Evolutionary conservation across 768 basidiomycete genomes (phyloP).

Genomic region (Galerina sulciceps): DNA sequence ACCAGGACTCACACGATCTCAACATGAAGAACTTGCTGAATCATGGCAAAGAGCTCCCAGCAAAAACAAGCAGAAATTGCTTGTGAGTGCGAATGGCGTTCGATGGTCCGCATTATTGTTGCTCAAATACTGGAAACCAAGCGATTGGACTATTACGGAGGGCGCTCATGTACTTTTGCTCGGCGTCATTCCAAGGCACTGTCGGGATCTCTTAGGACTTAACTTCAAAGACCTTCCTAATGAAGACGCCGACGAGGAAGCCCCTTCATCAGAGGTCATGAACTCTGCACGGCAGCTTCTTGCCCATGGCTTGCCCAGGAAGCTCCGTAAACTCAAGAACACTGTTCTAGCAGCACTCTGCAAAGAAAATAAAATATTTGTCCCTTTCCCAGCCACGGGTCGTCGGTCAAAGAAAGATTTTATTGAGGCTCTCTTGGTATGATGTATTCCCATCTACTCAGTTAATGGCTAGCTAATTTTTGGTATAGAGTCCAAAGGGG

Average conservation of each 20-base stretch:
- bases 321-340: neutral
- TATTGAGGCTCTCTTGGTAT: neutral
- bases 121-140: neutral
- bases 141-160: conserved; percentile 43
- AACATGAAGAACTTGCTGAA: conserved; percentile 18
- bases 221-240: neutral
- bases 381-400: neutral
- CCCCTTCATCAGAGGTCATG: neutral
- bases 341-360: neutral
- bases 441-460: neutral
- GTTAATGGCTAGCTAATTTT: no score
- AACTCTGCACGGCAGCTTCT: neutral
- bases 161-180: conserved; percentile 43
- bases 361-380: neutral
- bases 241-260: conserved; percentile 3
- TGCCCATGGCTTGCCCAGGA: neutral
- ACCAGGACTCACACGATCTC: conserved; percentile 7
- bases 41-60: neutral
- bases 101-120: neutral
- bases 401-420: neutral
- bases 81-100: neutral
- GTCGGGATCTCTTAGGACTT: conserved; percentile 24
- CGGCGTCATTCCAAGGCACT: conserved; percentile 34
- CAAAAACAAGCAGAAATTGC: neutral
- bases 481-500: neutral